Percentiles rank a stretch among this genome's conserved stretches.
Conservation (phyloP, 306 rosid genomes). For the Abrus precatorius region DNA sequence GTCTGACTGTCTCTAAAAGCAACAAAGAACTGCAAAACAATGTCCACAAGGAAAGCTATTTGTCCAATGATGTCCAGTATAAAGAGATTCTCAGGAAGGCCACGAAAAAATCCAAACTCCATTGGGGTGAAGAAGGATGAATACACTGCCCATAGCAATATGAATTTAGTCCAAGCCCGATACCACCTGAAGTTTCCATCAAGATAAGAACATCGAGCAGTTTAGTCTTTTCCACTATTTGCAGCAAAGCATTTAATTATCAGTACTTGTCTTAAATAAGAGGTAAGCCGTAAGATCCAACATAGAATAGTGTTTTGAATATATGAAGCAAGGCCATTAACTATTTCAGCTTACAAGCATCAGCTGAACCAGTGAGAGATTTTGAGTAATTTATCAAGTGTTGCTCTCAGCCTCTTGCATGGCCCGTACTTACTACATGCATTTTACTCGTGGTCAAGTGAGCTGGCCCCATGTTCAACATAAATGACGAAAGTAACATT, state of each 20-base stretch:
- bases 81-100: constrained; percentile 73
- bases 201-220: constrained; percentile 20
- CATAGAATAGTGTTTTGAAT: not conserved
- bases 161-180: constrained; percentile 78
- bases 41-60: constrained; percentile 82
- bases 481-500: not conserved
- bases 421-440: not conserved
- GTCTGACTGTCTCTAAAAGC: constrained; percentile 86
- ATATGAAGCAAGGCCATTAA: not conserved
- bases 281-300: constrained; percentile 21
- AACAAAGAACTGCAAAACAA: constrained; percentile 74
- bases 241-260: not conserved
- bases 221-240: constrained; percentile 10
- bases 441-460: not conserved
- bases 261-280: not conserved
- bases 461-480: not conserved
- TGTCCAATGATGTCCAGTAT: constrained; percentile 86
- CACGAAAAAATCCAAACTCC: constrained; percentile 95
- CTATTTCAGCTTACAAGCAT: not conserved
- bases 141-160: constrained; percentile 92
- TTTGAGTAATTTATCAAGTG: not conserved
- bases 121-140: constrained; percentile 98
- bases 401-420: not conserved
- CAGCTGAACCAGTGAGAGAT: not conserved
- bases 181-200: constrained; percentile 74